Conservation (phyloP, 208 protist genomes). For the Perkinsela sp. region DNA sequence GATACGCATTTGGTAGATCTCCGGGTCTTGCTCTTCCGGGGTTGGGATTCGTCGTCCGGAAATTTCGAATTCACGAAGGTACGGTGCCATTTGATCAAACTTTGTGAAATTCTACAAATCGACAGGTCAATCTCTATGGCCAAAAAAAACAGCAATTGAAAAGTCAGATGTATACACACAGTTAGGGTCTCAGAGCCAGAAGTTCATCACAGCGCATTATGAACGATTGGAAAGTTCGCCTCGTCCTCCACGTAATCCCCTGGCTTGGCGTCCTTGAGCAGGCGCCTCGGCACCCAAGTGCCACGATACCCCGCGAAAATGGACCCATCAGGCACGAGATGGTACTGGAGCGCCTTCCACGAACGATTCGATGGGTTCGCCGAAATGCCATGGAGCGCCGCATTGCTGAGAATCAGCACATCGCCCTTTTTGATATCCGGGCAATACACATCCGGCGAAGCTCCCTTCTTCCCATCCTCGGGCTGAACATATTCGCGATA, state of each 20-base stretch:
- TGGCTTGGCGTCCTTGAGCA: neutral
- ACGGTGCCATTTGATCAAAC: slow-evolving; percentile 1
- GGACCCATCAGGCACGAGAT: neutral
- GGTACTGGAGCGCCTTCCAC: neutral
- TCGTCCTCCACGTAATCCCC: neutral
- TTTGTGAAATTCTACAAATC: too few relatives aligned
- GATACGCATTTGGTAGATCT: slow-evolving; percentile 66
- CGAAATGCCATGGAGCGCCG: neutral
- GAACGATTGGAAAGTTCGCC: neutral
- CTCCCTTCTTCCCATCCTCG: neutral
- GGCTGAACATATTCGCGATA: neutral
- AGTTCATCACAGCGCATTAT: neutral
- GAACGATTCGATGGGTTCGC: neutral
- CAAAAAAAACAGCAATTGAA: too few relatives aligned
- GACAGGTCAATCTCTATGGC: too few relatives aligned
- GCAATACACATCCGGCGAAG: neutral
- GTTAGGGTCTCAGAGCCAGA: neutral
- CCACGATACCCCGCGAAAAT: neutral
- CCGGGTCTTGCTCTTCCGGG: slow-evolving; percentile 14
- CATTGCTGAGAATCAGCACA: neutral
- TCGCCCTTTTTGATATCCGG: neutral
- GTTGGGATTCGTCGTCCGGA: slow-evolving; percentile 30
- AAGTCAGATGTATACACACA: too few relatives aligned
- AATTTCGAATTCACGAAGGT: slow-evolving; percentile 48
- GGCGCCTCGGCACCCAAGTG: neutral